Percentiles rank a stretch among this genome's conserved stretches.
Conservation (phyloP, 2,329 filamentous ascomycete species). For the Exophiala phaeomuriformis region DNA sequence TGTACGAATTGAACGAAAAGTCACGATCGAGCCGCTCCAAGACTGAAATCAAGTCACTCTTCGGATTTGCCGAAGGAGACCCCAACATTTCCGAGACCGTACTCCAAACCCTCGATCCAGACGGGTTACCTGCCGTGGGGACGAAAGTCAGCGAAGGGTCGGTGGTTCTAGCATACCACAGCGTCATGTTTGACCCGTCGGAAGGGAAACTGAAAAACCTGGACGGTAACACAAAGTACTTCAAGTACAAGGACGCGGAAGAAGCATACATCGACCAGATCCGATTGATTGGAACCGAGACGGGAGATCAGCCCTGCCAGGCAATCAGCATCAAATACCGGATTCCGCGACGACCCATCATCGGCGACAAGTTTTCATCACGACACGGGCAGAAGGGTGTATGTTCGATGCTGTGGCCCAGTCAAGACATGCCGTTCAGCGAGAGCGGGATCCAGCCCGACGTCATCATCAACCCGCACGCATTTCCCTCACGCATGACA, state of each 20-base stretch:
- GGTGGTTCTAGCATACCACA: constrained; percentile 82
- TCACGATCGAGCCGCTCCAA: constrained; percentile 58
- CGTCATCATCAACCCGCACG: constrained; percentile 98
- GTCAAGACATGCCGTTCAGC: constrained; percentile 89
- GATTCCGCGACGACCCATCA: constrained; percentile 79
- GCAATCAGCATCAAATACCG: constrained; percentile 88
- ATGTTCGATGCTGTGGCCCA: constrained; percentile 89
- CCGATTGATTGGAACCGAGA: constrained; percentile 78
- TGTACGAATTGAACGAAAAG: constrained; percentile 72
- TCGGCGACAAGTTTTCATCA: constrained; percentile 98
- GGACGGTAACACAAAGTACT: constrained; percentile 76
- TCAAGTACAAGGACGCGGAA: constrained; percentile 92
- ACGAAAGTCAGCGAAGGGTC: constrained; percentile 71
- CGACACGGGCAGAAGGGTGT: constrained; percentile 98
- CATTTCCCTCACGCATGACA: constrained; percentile 98
- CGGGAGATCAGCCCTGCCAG: constrained; percentile 74
- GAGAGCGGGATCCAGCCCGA: constrained; percentile 96
- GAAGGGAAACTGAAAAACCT: constrained; percentile 74
- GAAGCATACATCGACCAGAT: constrained; percentile 87
- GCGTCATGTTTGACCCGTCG: constrained; percentile 64
- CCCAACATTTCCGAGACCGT: constrained; percentile 56
- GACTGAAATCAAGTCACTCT: constrained; percentile 69
- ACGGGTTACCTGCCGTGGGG: constrained; percentile 78
- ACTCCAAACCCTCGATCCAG: constrained; percentile 69
- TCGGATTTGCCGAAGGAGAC: constrained; percentile 66